phyloP scores from a whole-genome alignment of 352 stramenopile species.

The Phytophthora chlamydospora region DNA sequence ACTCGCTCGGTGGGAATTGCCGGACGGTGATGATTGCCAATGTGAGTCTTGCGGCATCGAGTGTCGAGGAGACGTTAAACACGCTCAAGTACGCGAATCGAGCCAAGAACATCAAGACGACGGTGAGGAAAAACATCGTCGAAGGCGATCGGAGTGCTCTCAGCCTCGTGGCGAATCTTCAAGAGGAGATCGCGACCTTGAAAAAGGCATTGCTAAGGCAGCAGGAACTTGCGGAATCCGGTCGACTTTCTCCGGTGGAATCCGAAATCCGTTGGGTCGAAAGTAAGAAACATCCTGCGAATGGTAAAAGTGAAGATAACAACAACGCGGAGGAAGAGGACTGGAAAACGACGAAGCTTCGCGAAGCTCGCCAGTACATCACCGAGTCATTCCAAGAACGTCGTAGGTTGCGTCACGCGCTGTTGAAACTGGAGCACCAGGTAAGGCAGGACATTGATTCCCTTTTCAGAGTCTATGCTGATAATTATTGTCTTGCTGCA shows the following conservation, averaged over 20 bases:
- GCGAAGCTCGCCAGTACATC: constrained; percentile 73
- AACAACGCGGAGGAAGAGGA: constrained; percentile 35
- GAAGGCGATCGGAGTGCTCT: constrained; percentile 85
- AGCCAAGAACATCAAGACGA: constrained; percentile 95
- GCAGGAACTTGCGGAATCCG: constrained; percentile 23
- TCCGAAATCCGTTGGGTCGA: constrained; percentile 20
- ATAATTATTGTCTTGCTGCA: constrained; percentile 12
- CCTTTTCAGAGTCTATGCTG: neutral
- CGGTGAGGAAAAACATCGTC: constrained; percentile 85
- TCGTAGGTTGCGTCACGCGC: constrained; percentile 69
- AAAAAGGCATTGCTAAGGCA: constrained; percentile 62
- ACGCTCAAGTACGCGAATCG: constrained; percentile 94
- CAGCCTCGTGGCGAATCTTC: constrained; percentile 90
- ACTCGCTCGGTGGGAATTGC: constrained; percentile 92
- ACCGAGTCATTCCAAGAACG: constrained; percentile 88
- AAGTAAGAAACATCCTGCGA: constrained; percentile 12
- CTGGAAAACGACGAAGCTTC: constrained; percentile 30
- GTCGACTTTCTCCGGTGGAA: constrained; percentile 1
- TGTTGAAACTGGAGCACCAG: constrained; percentile 87
- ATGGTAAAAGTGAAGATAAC: constrained; percentile 11
- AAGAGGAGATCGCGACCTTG: constrained; percentile 85
- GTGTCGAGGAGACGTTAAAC: constrained; percentile 93
- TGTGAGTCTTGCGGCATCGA: constrained; percentile 77
- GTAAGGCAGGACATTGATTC: constrained; percentile 15
- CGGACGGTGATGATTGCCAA: constrained; percentile 95